Evolutionary conservation across 1,284 basidiomycete genomes (phyloP).

Genomic region (Agaricales sp.): DNA sequence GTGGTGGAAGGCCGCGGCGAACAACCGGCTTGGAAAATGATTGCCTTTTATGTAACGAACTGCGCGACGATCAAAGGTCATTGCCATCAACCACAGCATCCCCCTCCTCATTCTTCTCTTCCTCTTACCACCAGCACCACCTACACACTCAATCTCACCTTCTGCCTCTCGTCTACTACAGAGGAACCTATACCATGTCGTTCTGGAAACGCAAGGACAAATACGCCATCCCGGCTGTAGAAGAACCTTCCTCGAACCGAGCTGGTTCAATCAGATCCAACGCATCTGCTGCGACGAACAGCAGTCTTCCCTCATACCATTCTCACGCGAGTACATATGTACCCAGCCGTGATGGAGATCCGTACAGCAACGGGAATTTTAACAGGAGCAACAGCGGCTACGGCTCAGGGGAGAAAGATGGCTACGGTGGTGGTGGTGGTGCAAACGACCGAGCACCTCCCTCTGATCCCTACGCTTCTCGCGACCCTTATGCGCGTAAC

Average conservation of each 20-base stretch:
- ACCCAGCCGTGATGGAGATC: slow-evolving; percentile 56
- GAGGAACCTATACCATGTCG: slow-evolving; percentile 66
- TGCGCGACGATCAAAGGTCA: too few relatives aligned
- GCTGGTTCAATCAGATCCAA: slow-evolving; percentile 18
- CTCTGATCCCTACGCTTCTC: slow-evolving; percentile 17
- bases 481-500: slow-evolving; percentile 39
- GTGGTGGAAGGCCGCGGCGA: too few relatives aligned
- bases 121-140: too few relatives aligned
- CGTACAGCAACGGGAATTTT: slow-evolving; percentile 24
- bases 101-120: too few relatives aligned
- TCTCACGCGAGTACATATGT: slow-evolving; percentile 55
- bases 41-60: too few relatives aligned
- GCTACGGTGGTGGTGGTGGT: slow-evolving; percentile 14
- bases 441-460: slow-evolving; percentile 18
- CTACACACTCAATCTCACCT: too few relatives aligned
- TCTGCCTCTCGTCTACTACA: too few relatives aligned
- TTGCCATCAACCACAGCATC: too few relatives aligned
- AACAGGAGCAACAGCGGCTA: slow-evolving; percentile 15
- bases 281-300: slow-evolving; percentile 22
- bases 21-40: too few relatives aligned
- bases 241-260: slow-evolving; percentile 19
- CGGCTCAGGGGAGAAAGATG: slow-evolving; percentile 13
- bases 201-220: slow-evolving; percentile 70
- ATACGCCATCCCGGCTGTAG: slow-evolving; percentile 60
- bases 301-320: slow-evolving; percentile 34